Base-by-base conservation (phyloP, 1,284 basidiomycete genomes). In the Trichosporon sp. region DNA sequence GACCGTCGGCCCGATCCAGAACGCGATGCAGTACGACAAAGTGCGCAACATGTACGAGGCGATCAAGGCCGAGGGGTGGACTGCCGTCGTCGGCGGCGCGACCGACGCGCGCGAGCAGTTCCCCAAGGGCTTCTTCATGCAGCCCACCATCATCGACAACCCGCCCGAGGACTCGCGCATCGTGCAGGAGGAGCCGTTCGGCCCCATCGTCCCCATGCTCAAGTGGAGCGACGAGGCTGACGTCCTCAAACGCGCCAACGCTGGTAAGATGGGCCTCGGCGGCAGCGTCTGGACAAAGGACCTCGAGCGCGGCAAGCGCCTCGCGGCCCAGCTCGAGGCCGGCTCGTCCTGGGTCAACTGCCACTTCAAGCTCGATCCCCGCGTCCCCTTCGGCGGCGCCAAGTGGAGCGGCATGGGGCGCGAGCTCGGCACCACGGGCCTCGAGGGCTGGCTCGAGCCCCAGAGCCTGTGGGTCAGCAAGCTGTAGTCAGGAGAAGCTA, bases 1-100 rank as follows among this genome's bases (percentile, higher is more conserved):
- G 27, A 96, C 93, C 0, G 94, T 97, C 75, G 97, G 96, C 0
- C 96, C 96, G 9, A 86, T 99, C 65, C 97, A 98, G 74, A 95
- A 97, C 83, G 83, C 86, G 23, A 89, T 88, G 38, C 95, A 95
- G 0, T 85, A 95, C 66, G 88, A 90, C 73, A 99, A 99, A 84
- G 94, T 96, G 15, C 85, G 89, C 72, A 85, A 87, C 72, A 95
- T 99, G 83, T 89, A 98, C 71, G 87, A 92, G 58, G 91, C 95
- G 76, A 93, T 94, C 12, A 85, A 95, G 65, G 79, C 86, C 47
- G 88, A 88, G 66, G 96, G 97, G 47, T 96, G 94, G 2, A 90
- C 91, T 82, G 85, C 98, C 42, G 87, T 98, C 27, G 86, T 94
- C 35, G 96, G 97, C 15, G 96, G 96, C 29, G 88, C 89, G 82